Evolutionary conservation across 768 basidiomycete species (phyloP).

Genomic region (Tulasnella sp.): DNA sequence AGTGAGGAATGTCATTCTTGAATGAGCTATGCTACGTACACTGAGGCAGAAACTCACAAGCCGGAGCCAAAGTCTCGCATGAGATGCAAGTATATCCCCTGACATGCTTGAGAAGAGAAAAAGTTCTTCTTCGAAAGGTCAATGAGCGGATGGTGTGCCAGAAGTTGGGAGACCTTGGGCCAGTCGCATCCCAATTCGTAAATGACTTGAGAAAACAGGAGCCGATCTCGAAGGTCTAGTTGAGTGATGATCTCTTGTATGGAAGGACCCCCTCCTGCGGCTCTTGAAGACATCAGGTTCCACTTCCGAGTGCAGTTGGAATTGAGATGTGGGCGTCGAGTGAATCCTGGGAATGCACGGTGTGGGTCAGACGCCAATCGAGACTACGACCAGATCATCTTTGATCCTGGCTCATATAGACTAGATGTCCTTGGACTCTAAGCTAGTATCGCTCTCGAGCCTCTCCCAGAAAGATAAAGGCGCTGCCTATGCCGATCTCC

Average conservation of each 20-base stretch:
- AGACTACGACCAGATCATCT: neutral
- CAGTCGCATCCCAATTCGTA: constrained; percentile 69
- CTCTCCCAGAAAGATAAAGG: constrained; percentile 81
- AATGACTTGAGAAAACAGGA: constrained; percentile 77
- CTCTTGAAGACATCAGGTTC: neutral
- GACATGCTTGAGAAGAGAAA: constrained; percentile 65
- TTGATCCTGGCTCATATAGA: neutral
- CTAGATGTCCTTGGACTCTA: constrained; percentile 24
- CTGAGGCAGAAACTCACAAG: constrained; percentile 34
- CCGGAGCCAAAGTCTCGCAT: constrained; percentile 59
- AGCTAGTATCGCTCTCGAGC: constrained; percentile 47
- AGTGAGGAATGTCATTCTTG: constrained; percentile 12
- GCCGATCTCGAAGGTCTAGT: constrained; percentile 43
- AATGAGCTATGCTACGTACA: constrained; percentile 14
- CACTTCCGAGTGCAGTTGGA: neutral
- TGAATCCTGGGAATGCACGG: constrained; percentile 1
- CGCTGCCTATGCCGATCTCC: constrained; percentile 55
- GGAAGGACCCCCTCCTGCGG: neutral
- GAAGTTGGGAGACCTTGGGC: constrained; percentile 50
- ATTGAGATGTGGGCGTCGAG: neutral
- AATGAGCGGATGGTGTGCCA: constrained; percentile 61
- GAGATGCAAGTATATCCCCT: constrained; percentile 50
- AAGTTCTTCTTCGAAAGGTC: constrained; percentile 46
- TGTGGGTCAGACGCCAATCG: neutral
- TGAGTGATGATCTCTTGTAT: neutral